Percentiles rank a stretch among this genome's conserved stretches.
Conservation (phyloP, 768 basidiomycete genomes). For the Podaxis sp. region DNA sequence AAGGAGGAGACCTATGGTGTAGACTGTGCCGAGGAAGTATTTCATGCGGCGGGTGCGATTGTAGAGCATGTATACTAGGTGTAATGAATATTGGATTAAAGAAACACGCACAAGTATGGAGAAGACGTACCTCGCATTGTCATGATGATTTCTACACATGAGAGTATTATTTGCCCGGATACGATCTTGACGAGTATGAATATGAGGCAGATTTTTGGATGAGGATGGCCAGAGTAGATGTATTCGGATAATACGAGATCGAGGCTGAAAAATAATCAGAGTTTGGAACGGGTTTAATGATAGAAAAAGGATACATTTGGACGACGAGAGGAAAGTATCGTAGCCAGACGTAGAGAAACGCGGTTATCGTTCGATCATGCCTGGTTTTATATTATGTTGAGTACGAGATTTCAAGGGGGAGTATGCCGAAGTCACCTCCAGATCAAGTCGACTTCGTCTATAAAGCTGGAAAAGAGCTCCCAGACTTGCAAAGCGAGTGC, state of each 20-base stretch:
- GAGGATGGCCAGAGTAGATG: neutral
- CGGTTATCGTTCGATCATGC: conserved; percentile 4
- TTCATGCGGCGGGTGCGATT: neutral
- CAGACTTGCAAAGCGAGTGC: conserved; percentile 22
- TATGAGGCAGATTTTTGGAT: neutral
- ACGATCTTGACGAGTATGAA: conserved; percentile 15
- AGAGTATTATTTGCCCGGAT: conserved; percentile 15
- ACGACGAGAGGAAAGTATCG: conserved; percentile 19
- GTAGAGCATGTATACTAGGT: neutral
- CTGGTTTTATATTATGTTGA: neutral
- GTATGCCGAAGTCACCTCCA: conserved; percentile 15
- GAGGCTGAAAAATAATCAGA: conserved; percentile 6
- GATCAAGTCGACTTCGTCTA: conserved; percentile 23
- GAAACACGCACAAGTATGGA: too few relatives aligned
- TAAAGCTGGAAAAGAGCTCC: conserved; percentile 17
- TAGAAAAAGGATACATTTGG: conserved; percentile 17
- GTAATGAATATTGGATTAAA: neutral
- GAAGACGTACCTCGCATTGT: conserved; percentile 18
- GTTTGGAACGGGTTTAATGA: neutral
- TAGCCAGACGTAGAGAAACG: conserved; percentile 19
- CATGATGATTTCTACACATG: conserved; percentile 21
- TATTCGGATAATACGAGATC: conserved; percentile 14
- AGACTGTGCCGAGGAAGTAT: neutral
- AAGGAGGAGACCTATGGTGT: neutral
- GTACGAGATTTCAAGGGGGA: neutral